Percentiles rank a stretch among this genome's conserved stretches.
phyloP scores from a whole-genome alignment of 768 basidiomycete genomes.

The Suillus tomentosus region DNA sequence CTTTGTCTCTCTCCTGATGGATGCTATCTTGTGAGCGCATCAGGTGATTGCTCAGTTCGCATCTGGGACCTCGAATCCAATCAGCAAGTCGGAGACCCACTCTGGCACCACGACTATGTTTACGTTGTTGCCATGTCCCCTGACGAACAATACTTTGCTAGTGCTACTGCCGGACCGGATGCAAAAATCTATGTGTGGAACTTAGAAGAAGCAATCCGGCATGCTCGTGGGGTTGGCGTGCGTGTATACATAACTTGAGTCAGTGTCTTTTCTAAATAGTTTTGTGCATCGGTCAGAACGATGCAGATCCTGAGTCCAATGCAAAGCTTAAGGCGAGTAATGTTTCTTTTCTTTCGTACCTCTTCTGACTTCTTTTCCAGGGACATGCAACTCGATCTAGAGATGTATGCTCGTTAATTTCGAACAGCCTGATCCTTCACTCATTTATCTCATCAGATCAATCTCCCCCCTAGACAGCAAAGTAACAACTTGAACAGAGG shows the following conservation, averaged over 20 bases:
- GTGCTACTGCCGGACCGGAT: conserved; percentile 66
- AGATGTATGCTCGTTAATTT: background rate
- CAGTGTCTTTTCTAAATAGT: background rate
- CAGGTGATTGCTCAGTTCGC: background rate
- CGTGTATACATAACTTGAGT: background rate
- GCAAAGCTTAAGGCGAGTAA: background rate
- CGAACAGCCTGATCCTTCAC: no score
- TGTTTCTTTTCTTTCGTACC: background rate
- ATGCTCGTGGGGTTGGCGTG: background rate
- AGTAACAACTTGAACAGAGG: no score
- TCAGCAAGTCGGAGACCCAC: conserved; percentile 31
- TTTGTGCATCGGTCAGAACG: background rate
- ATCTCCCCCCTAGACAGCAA: no score
- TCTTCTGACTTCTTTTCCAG: background rate
- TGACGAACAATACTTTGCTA: conserved; percentile 80
- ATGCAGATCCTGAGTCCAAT: background rate
- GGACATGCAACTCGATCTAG: background rate
- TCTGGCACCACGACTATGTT: conserved; percentile 38
- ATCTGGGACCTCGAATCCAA: conserved; percentile 2
- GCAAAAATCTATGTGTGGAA: conserved; percentile 81
- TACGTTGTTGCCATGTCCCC: conserved; percentile 66
- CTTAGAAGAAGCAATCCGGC: conserved; percentile 37
- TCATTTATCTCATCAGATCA: no score
- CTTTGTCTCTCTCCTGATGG: background rate
- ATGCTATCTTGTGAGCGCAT: conserved; percentile 1